A percentile compares a stretch with the other conserved stretches of the same genome.
These are phyloP conservation scores for Psilocybe cubensis DNA, from an alignment of 768 basidiomycete genomes.

Conservation along the genomic window DNA sequence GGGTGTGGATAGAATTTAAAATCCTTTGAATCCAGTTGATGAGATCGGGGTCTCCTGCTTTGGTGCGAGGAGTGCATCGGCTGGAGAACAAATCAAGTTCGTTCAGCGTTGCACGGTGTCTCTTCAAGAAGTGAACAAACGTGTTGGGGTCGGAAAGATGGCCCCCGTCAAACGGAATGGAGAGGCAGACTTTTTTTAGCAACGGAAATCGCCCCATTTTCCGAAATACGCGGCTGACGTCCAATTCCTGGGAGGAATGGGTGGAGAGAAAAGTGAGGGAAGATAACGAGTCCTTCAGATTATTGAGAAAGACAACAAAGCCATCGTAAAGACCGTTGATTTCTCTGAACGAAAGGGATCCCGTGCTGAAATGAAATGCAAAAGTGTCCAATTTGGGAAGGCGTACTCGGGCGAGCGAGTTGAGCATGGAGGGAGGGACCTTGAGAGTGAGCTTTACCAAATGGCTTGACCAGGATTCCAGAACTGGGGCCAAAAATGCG, in stretches of 20 bases:
- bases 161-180: conserved; percentile 48
- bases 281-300: conserved; percentile 39
- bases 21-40: conserved; percentile 48
- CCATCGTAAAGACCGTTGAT: conserved; percentile 41
- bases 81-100: conserved; percentile 39
- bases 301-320: conserved; percentile 49
- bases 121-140: conserved; percentile 38
- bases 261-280: conserved; percentile 41
- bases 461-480: conserved; percentile 32
- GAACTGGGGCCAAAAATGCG: conserved; percentile 39
- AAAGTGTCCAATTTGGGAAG: conserved; percentile 40
- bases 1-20: conserved; percentile 27
- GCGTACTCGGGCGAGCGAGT: conserved; percentile 32
- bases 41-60: conserved; percentile 25
- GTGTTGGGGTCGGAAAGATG: conserved; percentile 38
- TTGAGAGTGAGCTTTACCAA: conserved; percentile 40
- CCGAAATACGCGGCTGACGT: conserved; percentile 40
- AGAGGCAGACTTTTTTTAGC: conserved; percentile 40
- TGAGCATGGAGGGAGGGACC: conserved; percentile 40
- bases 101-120: conserved; percentile 37
- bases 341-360: conserved; percentile 25
- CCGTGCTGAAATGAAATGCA: conserved; percentile 39
- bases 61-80: conserved; percentile 22
- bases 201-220: conserved; percentile 41
- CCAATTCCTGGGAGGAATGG: conserved; percentile 38